Conservation (phyloP, 208 protist species). For the Spongospora subterranea region DNA sequence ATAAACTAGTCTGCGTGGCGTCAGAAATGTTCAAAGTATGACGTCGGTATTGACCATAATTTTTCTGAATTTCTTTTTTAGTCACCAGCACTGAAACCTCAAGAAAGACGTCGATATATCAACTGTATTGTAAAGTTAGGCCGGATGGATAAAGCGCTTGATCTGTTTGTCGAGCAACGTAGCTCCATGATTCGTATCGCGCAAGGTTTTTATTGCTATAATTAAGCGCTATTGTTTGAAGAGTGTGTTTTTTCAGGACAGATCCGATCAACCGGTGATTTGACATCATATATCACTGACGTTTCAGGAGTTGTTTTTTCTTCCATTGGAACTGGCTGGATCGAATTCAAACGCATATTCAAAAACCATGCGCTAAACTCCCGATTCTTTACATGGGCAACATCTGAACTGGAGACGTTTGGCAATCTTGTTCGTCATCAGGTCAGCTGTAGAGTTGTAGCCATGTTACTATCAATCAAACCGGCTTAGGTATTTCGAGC, state of each 20-base stretch:
- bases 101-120: neutral
- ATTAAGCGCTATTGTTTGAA: neutral
- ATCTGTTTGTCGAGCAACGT: neutral
- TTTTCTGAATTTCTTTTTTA: neutral
- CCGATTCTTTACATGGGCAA: neutral
- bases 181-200: neutral
- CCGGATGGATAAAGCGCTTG: neutral
- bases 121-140: neutral
- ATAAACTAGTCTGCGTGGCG: neutral
- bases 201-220: neutral
- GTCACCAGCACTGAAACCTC: neutral
- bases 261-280: conserved; percentile 24
- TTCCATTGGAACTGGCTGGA: neutral
- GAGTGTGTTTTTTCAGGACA: neutral
- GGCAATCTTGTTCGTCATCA: neutral
- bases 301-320: conserved; percentile 25
- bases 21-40: neutral
- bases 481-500: conserved; percentile 1
- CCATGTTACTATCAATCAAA: neutral
- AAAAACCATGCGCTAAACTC: neutral
- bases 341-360: conserved; percentile 42
- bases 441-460: neutral
- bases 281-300: conserved; percentile 28
- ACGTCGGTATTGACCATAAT: neutral
- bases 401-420: neutral